phyloP scores from a whole-genome alignment of 345 rosid species.

The Orychophragmus violaceus region DNA sequence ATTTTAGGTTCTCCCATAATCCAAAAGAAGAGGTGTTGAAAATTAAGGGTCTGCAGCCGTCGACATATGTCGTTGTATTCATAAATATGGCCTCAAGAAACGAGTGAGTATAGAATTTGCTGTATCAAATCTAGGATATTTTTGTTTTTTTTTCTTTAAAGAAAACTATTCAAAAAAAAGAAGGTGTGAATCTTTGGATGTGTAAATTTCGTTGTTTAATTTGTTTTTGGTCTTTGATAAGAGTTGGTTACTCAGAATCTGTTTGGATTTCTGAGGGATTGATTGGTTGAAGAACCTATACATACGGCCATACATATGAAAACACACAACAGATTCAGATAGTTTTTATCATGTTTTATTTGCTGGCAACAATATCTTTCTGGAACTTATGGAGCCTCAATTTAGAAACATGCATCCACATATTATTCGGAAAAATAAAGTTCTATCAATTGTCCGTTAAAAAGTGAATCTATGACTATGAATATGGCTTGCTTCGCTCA shows the following conservation, averaged over 20 bases:
- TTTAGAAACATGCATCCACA: background rate
- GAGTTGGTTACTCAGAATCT: background rate
- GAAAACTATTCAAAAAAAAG: background rate
- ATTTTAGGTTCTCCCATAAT: slow-evolving; percentile 6
- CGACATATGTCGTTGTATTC: slow-evolving; percentile 4
- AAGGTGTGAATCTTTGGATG: background rate
- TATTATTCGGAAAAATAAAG: background rate
- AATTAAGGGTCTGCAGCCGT: background rate
- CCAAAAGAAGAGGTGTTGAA: slow-evolving; percentile 13
- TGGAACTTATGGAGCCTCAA: background rate
- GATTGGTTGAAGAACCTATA: background rate
- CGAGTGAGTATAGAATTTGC: background rate
- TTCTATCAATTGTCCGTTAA: too few species aligned
- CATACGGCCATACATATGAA: too few species aligned
- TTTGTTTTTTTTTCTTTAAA: background rate
- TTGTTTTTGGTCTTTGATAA: background rate
- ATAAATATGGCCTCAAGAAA: background rate
- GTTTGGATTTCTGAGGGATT: background rate
- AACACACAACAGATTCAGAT: background rate
- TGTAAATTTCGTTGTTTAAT: background rate
- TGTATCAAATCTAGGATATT: background rate
- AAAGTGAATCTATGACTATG: too few species aligned
- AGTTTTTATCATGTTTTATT: background rate
- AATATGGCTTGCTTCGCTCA: too few species aligned
- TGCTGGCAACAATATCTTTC: background rate